Evolutionary conservation across 148 eudicot genomes (phyloP).

Genomic region (Rhododendron ferrugineum): DNA sequence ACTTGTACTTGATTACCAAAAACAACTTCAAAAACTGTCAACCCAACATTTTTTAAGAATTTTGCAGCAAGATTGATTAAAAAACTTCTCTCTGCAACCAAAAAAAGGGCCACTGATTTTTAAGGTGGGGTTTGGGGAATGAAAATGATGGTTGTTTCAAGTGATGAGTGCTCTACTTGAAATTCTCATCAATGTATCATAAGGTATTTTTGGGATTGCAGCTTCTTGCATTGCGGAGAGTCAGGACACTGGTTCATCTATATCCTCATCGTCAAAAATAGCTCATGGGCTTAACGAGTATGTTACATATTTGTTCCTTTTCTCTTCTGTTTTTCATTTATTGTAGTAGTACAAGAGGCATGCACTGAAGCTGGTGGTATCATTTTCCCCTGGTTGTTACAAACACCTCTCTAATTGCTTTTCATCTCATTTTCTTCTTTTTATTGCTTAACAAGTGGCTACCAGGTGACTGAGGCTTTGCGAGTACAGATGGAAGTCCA

Average conservation of each 20-base stretch:
- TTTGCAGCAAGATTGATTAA: neutral
- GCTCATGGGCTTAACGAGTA: conserved; percentile 71
- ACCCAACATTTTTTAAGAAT: neutral
- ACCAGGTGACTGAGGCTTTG: conserved; percentile 79
- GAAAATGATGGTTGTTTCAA: neutral
- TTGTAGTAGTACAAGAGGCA: neutral
- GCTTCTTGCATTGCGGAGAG: conserved; percentile 52
- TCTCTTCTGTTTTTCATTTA: neutral
- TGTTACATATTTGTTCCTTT: conserved; percentile 7
- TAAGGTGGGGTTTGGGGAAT: neutral
- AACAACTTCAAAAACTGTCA: neutral
- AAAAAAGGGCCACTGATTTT: neutral
- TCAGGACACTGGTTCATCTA: conserved; percentile 58
- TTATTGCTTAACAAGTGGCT: conserved; percentile 39
- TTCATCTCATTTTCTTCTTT: neutral
- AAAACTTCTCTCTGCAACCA: neutral
- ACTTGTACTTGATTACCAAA: neutral
- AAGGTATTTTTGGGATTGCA: conserved; percentile 18
- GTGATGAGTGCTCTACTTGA: neutral
- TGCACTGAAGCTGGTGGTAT: neutral
- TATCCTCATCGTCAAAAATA: conserved; percentile 50
- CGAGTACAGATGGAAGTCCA: conserved; percentile 83
- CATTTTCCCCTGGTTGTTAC: neutral
- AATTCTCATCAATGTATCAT: neutral
- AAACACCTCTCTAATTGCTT: neutral